Base-by-base conservation (phyloP, 1,284 basidiomycete species). In the Heterobasidion irregulare region DNA sequence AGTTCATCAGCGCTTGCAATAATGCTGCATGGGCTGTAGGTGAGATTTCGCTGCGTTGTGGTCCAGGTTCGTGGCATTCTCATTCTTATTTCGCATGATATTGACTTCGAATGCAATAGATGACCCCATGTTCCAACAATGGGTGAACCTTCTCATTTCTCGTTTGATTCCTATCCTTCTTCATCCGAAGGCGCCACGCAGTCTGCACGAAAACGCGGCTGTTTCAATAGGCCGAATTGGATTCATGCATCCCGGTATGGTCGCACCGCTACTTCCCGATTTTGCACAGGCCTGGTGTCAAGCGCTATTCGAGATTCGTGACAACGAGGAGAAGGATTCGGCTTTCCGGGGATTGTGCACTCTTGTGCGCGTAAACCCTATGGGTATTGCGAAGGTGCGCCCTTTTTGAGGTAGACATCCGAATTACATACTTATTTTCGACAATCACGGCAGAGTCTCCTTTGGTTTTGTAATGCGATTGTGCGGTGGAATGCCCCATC, bases 21-120 rank as follows among this genome's bases (percentile, higher is more conserved):
- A 99, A 99, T 67, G 97, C 97, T n/a, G 95, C 96, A 1, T 99
- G 97, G 97, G 94, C 94, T 16, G 94, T 96, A 12, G 97, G 97
- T 50, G 97, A 99, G 72, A 92, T 99, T 49, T 93, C 97, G 8
- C 72, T 95, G 61, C 86, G 92, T 53, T 94, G 90, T 66, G 88
- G 89, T 47, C 76, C 81, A 64, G 82, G 89, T 88, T 66, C 59
- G 79, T 67, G 32, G 32, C 10, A 8, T 44, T 54, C 6, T 53
- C 36, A 50, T 47, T 51, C 19, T 48, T 52, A 45, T 13, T 13
- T 41, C 49, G 10, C 44, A 52, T 57, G n/a, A 38, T 41, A 32
- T 18, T 33, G 50, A 34, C 50, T 53, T 47, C 52, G 54, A 36
- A 53, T 12, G 19, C 54, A 47, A 4, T 59, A 87, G 84, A 87